Evolutionary conservation across 1,139 yeast species (phyloP), one percentile per base, ranked within the genome.

Genomic region (Geotrichum citri-aurantii): DNA sequence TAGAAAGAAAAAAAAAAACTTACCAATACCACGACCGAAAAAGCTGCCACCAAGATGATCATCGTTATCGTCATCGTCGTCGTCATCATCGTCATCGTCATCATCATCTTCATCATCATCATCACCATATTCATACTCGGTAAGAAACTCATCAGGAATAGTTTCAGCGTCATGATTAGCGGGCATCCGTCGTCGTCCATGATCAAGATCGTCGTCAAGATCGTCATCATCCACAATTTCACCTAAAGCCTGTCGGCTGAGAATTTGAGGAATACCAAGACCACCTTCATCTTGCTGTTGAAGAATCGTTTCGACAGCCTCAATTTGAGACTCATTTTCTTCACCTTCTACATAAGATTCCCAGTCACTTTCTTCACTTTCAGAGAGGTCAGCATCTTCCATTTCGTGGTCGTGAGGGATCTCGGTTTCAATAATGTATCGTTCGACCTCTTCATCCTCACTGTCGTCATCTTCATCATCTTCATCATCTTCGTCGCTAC

Each of bases 71-170:
- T 69, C 71, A 42, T 69, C 57, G 44, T 70, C 75, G 40, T 69
- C 67, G n/a, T 70, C 75, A 50, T 70, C 75, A 42, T 75, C 77
- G 42, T 69, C 71, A 44, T 69, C 57, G 44, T 70, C 75, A 42
- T 69, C 67, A 40, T 69, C 72, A 29, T 66, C 64, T 5, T 59
- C 64, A 33, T 57, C 60, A n/a, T 59, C 61, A 31, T 58, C 64
- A 19, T 59, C 63, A 27, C 42, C 49, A 27, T 42, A 24, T 10
- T 52, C 55, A 29, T 42, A 52, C 21, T 52, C 55, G 8, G 49
- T 42, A 37, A 37, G 44, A 19, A 37, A 37, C 44, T 37, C 44
- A 19, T 37, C 44, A 8, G 44, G 44, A n/a, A 37, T 17, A 37
- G 44, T 37, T n/a, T 37, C 44, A 37, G 44, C 44, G 8, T 37